Conservation (phyloP, 352 stramenopile genomes). For the Blastocystis sp. region DNA sequence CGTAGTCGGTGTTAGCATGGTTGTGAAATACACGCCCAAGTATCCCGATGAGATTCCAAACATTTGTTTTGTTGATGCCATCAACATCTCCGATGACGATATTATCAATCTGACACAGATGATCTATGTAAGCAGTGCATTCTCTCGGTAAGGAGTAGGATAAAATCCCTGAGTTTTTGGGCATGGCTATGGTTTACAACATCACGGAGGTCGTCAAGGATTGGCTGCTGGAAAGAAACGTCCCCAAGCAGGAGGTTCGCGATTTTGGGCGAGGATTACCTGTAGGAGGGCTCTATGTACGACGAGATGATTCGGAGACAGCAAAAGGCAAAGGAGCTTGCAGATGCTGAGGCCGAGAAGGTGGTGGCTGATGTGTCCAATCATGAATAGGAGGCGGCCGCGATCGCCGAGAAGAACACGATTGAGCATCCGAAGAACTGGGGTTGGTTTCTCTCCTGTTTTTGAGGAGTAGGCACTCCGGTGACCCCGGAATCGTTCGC, state of each 20-base stretch:
- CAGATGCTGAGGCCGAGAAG: background rate
- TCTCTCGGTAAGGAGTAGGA: background rate
- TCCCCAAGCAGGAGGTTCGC: slow-evolving; percentile 35
- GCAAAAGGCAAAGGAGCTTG: slow-evolving; percentile 26
- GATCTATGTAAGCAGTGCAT: background rate
- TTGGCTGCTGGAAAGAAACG: slow-evolving; percentile 57
- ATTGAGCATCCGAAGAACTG: slow-evolving; percentile 55
- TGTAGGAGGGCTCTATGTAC: slow-evolving; percentile 63
- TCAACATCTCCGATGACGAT: slow-evolving; percentile 55
- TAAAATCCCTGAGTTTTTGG: slow-evolving; percentile 25
- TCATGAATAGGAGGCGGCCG: background rate
- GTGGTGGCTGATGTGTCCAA: background rate
- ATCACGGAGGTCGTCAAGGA: slow-evolving; percentile 54
- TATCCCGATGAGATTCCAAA: slow-evolving; percentile 65
- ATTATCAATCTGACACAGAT: slow-evolving; percentile 58
- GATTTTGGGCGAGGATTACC: background rate
- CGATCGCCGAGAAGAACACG: background rate
- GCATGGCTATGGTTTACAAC: slow-evolving; percentile 65
- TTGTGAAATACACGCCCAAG: slow-evolving; percentile 28
- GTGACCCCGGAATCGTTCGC: slow-evolving; percentile 42
- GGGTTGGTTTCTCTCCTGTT: background rate
- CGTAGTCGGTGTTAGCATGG: slow-evolving; percentile 47
- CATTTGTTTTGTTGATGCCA: slow-evolving; percentile 56
- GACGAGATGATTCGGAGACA: slow-evolving; percentile 57
- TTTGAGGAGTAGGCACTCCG: background rate